A percentile compares a stretch with the other conserved stretches of the same genome.
phyloP scores from a whole-genome alignment of 2,329 filamentous ascomycete genomes.

The Xylaria sp. region DNA sequence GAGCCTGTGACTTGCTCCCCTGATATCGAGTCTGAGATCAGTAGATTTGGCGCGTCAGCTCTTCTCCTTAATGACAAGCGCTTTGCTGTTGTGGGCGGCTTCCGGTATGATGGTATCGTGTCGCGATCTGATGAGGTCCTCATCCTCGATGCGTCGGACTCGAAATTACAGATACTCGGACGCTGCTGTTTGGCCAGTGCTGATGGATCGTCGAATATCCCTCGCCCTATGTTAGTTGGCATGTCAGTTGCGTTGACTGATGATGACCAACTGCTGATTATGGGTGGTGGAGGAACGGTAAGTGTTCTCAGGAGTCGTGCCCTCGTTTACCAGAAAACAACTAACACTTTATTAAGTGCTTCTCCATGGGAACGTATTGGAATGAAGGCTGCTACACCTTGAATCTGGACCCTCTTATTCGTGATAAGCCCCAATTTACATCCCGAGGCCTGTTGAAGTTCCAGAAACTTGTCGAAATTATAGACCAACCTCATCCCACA shows the following conservation, averaged over 20 bases:
- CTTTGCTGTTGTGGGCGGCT: constrained; percentile 40
- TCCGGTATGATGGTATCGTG: constrained; percentile 39
- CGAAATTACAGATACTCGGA: constrained; percentile 27
- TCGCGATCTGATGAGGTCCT: constrained; percentile 48
- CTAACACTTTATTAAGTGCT: constrained; percentile 46
- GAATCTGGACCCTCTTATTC: neutral
- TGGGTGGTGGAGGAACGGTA: constrained; percentile 71
- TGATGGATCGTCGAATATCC: neutral
- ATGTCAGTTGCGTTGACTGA: constrained; percentile 49
- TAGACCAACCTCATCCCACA: constrained; percentile 9
- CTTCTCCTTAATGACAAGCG: constrained; percentile 26
- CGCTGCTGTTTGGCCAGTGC: constrained; percentile 8
- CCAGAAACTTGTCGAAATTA: constrained; percentile 20
- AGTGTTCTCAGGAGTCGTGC: neutral
- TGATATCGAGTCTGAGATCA: constrained; percentile 18
- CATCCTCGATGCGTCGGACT: constrained; percentile 34
- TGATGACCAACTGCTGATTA: constrained; percentile 50
- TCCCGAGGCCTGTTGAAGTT: constrained; percentile 14
- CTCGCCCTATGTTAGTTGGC: constrained; percentile 66
- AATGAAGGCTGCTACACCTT: constrained; percentile 48
- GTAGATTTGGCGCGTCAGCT: constrained; percentile 41
- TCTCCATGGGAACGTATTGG: constrained; percentile 86
- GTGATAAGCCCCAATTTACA: neutral
- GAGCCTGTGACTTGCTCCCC: constrained; percentile 12
- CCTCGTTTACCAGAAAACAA: neutral